A percentile compares a stretch with the other conserved stretches of the same genome.
Evolutionary conservation across 164 flowering plant genomes (phyloP).

Genomic region (Vitis labrusca): DNA sequence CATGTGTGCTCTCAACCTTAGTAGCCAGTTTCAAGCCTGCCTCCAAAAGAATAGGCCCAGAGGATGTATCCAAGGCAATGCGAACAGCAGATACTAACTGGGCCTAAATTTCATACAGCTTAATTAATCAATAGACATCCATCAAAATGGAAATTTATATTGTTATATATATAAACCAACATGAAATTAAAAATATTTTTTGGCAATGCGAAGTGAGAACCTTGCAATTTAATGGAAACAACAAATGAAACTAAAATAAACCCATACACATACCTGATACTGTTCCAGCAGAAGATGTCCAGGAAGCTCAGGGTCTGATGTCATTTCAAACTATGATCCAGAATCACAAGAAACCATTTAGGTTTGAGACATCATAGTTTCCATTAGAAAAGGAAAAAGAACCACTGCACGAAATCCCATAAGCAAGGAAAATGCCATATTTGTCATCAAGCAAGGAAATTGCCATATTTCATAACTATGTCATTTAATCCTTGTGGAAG

Average conservation of each 20-base stretch:
- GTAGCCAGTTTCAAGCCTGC: constrained; percentile 93
- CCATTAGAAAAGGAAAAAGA: too few species aligned
- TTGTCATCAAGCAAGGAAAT: background rate
- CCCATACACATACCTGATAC: constrained; percentile 67
- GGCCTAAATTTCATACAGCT: constrained; percentile 52
- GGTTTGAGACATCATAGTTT: too few species aligned
- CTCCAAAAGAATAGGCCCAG: constrained; percentile 88
- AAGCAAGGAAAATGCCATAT: too few species aligned
- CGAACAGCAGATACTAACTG: constrained; percentile 96
- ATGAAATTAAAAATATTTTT: background rate
- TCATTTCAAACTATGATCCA: constrained; percentile 59
- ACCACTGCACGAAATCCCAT: too few species aligned
- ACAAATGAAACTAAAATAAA: background rate
- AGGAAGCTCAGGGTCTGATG: constrained; percentile 89
- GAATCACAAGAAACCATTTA: constrained; percentile 1
- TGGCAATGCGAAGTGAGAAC: background rate
- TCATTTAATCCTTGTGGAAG: too few species aligned
- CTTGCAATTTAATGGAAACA: background rate
- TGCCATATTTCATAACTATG: background rate
- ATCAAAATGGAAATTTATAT: background rate
- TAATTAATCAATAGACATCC: constrained; percentile 16
- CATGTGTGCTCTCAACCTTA: constrained; percentile 50
- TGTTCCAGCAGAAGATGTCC: constrained; percentile 93
- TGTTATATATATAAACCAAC: background rate
- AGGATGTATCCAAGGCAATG: constrained; percentile 66